These are phyloP conservation scores for Flammula alnicola DNA, from an alignment of 1,284 basidiomycete species.

Conservation along the genomic window DNA sequence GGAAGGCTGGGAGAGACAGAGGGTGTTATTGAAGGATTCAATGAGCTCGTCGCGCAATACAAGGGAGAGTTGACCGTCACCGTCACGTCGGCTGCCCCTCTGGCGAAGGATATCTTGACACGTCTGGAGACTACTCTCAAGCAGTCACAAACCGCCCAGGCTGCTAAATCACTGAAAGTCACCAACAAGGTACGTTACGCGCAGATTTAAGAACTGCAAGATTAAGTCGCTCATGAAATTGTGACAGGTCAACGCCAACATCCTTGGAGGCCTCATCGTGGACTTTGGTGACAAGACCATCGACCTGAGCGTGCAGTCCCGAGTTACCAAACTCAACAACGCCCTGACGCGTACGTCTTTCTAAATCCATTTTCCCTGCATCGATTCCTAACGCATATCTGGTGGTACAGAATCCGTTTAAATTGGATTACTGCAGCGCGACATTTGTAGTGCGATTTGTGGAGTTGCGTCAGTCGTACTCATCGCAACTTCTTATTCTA, in stretches of 20 bases:
- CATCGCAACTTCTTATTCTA: not conserved
- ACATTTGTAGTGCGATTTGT: conserved; percentile 4
- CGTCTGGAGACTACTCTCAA: conserved; percentile 86
- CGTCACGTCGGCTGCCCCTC: conserved; percentile 86
- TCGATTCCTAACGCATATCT: conserved; percentile 12
- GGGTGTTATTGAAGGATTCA: conserved; percentile 92
- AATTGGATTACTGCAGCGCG: conserved; percentile 13
- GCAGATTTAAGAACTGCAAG: conserved; percentile 2
- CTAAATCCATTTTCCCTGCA: conserved; percentile 2
- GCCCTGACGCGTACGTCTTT: conserved; percentile 77
- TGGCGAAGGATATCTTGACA: conserved; percentile 73
- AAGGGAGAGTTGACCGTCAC: conserved; percentile 93
- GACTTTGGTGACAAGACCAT: conserved; percentile 99
- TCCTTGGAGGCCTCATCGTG: conserved; percentile 90
- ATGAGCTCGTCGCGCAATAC: conserved; percentile 88
- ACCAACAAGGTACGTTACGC: conserved; percentile 83
- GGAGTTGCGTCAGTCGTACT: conserved; percentile 12
- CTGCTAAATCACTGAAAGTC: conserved; percentile 86
- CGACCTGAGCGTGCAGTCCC: conserved; percentile 91
- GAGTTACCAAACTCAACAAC: conserved; percentile 94
- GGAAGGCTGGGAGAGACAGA: conserved; percentile 85
- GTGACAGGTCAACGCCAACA: conserved; percentile 81
- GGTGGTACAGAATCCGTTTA: conserved; percentile 35
- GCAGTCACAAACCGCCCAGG: conserved; percentile 81
- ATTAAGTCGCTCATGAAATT: conserved; percentile 6